Percentiles rank a stretch among this genome's conserved stretches.
Evolutionary conservation across 192 early-diverging fungal species (phyloP).

Genomic region (Backusella westeae): DNA sequence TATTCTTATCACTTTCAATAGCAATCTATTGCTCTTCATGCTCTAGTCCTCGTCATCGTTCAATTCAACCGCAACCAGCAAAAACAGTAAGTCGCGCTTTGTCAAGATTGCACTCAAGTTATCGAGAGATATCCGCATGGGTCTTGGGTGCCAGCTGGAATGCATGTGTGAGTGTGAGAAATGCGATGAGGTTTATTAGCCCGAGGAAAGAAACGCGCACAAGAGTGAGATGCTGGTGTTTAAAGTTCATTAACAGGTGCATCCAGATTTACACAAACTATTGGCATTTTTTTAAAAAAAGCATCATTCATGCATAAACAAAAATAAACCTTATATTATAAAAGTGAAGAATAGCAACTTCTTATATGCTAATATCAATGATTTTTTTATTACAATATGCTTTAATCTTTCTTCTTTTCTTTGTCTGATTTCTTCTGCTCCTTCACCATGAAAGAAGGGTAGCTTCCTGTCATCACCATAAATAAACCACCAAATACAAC

Average conservation of each 20-base stretch:
- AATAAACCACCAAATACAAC: neutral
- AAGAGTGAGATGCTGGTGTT: slow-evolving; percentile 36
- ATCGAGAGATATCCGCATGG: slow-evolving; percentile 41
- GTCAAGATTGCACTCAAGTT: slow-evolving; percentile 36
- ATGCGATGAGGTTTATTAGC: slow-evolving; percentile 14
- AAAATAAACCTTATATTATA: neutral
- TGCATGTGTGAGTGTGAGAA: slow-evolving; percentile 27
- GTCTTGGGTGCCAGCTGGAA: slow-evolving; percentile 42
- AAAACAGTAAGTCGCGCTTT: slow-evolving; percentile 7
- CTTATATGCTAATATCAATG: neutral
- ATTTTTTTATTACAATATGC: neutral
- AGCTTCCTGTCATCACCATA: neutral
- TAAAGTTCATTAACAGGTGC: slow-evolving; percentile 39
- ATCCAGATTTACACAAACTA: no score
- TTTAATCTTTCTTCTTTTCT: neutral
- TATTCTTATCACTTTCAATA: no score
- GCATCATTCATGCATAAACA: neutral
- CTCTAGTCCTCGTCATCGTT: neutral
- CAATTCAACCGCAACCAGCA: neutral
- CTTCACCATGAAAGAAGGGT: neutral
- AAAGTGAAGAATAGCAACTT: neutral
- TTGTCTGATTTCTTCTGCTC: neutral
- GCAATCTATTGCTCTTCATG: no score
- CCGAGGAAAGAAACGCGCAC: neutral
- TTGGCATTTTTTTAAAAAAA: no score